A percentile compares a stretch with the other conserved stretches of the same genome.
phyloP scores from a whole-genome alignment of 352 stramenopile genomes.

The Pythium sukuiense region DNA sequence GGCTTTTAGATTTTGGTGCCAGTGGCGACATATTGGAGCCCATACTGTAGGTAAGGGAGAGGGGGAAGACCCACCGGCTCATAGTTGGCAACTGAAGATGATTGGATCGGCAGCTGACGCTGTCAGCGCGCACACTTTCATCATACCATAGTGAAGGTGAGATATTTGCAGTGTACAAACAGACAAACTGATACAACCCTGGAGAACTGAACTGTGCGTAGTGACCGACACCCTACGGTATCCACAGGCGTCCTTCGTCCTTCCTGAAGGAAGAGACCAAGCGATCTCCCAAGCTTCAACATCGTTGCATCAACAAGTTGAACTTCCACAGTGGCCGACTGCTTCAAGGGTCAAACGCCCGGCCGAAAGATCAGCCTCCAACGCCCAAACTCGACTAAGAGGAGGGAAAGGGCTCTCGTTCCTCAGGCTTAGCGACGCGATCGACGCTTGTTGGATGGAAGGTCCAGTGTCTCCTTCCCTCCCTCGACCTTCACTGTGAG shows the following conservation, averaged over 20 bases:
- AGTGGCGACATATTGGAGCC: neutral
- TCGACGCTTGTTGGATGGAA: neutral
- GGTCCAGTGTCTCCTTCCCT: neutral
- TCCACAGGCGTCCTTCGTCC: neutral
- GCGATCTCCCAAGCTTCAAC: conserved; percentile 2
- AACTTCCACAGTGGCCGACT: neutral
- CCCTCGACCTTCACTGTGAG: too few relatives aligned
- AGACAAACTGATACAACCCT: neutral
- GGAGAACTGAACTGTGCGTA: neutral
- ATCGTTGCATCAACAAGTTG: conserved; percentile 13
- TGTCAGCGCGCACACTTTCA: neutral
- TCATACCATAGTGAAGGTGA: neutral
- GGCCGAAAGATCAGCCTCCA: neutral
- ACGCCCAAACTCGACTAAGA: neutral
- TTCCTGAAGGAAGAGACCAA: conserved; percentile 2
- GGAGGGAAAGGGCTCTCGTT: neutral
- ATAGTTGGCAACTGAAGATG: conserved; percentile 3
- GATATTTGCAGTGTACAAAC: neutral
- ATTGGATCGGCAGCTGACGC: neutral
- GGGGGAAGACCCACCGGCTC: neutral
- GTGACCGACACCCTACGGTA: neutral
- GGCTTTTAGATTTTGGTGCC: neutral
- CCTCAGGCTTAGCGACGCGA: conserved; percentile 4
- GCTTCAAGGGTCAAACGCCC: neutral
- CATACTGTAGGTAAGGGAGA: too few relatives aligned